Evolutionary conservation across 73 alveolate species (phyloP).

Genomic region (Uronychia binucleata): DNA sequence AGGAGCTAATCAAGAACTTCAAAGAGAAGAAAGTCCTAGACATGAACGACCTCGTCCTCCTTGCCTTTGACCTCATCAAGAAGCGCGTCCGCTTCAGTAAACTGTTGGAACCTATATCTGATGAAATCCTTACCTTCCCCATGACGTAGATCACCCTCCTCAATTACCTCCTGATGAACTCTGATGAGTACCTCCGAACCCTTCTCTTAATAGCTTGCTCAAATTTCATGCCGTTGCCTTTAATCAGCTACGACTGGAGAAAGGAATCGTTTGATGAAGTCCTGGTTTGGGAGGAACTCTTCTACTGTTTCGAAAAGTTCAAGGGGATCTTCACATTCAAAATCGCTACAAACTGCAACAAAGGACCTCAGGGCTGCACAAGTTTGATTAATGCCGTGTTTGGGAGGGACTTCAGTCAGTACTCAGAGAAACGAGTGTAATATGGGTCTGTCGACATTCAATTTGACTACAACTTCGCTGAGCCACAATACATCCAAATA

Average conservation of each 20-base stretch:
- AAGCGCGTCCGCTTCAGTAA: neutral
- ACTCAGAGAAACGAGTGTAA: neutral
- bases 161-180: neutral
- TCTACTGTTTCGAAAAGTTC: slow-evolving; percentile 18
- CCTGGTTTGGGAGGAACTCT: slow-evolving; percentile 12
- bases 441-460: slow-evolving; percentile 19
- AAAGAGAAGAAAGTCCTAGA: neutral
- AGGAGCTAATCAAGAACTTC: neutral
- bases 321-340: slow-evolving; percentile 1
- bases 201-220: slow-evolving; percentile 5
- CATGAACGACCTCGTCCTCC: neutral
- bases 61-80: slow-evolving; percentile 4
- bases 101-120: neutral
- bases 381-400: slow-evolving; percentile 4
- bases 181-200: slow-evolving; percentile 1
- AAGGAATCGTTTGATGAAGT: neutral
- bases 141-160: neutral
- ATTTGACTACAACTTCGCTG: slow-evolving; percentile 22
- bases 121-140: neutral
- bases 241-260: slow-evolving; percentile 9
- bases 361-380: slow-evolving; percentile 29
- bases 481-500: slow-evolving; percentile 6
- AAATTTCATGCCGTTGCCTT: slow-evolving; percentile 11
- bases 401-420: slow-evolving; percentile 5
- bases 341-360: neutral